Evolutionary conservation across 2,329 filamentous ascomycete genomes (phyloP), one percentile per base, ranked within the genome.

Genomic region (Monosporascus sp.): DNA sequence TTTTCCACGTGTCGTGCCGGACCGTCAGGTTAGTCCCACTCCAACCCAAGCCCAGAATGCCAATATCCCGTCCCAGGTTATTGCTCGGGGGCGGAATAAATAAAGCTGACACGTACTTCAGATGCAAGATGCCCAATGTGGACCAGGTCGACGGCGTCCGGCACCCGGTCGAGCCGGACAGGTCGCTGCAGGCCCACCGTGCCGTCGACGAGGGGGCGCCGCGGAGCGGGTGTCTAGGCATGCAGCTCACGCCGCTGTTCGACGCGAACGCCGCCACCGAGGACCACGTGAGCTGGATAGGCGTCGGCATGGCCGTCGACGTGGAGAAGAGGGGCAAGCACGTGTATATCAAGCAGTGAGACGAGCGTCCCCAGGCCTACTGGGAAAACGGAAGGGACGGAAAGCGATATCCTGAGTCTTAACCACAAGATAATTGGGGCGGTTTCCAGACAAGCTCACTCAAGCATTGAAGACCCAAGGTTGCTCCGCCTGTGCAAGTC

Each of bases 71-170:
- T 35, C 9, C 31, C 31, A 14, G 31, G 31, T 2, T 5, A 14
- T 3, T 35, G 9, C 1, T 35, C 5, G 31, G 31, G 31, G 31
- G 11, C 4, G 31, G 31, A 3, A 35, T 5, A 35, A 14, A 35
- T 14, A 35, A 14, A 14, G 31, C 31, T 35, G 9, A 35, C 31
- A 35, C 31, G 9, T 9, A 35, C 18, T 8, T 14, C 49, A 79
- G 77, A 51, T 90, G 87, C 71, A 87, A 84, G 60, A 67, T 90
- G 60, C 86, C 86, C 20, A 90, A 90, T 60, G 83, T 89, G 1
- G 77, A 89, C 65, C 86, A 79, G 0, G 72, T 74, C 18, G 83
- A 74, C 6, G 87, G 80, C n/a, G 63, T 77, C 39, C 76, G 77
- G 22, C 81, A 86, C 63, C 64, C 66, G 22, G 65, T 69, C 31